Evolutionary conservation across 768 basidiomycete species (phyloP).

Genomic region (Suillus bovinus): DNA sequence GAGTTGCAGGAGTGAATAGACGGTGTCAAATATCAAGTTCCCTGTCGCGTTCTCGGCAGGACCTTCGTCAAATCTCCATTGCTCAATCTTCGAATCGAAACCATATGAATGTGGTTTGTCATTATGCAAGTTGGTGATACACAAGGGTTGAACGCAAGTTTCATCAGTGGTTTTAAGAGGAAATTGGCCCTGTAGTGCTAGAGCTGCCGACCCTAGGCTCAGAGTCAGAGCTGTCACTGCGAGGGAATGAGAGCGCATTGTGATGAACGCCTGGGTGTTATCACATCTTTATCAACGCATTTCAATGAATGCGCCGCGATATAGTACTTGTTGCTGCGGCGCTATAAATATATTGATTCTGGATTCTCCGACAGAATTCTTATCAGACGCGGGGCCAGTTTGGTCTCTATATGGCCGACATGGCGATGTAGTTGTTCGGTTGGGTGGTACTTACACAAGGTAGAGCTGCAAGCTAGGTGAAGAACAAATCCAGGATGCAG

Average conservation of each 20-base stretch:
- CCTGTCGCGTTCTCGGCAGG: conserved; percentile 30
- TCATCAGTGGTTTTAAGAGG: not conserved
- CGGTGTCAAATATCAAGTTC: conserved; percentile 37
- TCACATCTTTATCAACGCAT: not conserved
- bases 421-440: no score
- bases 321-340: no score
- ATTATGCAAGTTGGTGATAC: not conserved
- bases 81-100: not conserved
- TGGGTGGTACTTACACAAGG: no score
- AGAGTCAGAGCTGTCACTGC: not conserved
- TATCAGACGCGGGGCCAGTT: no score
- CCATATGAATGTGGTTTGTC: not conserved
- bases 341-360: no score
- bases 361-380: no score
- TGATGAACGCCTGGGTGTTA: not conserved
- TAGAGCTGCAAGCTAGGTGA: no score
- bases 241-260: not conserved
- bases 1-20: conserved; percentile 36
- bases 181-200: not conserved
- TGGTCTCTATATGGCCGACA: no score
- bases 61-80: conserved; percentile 22
- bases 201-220: not conserved
- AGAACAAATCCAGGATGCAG: no score
- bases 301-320: no score
- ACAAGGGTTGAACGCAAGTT: not conserved